These are phyloP conservation scores for Fraxinus angustifolia DNA, from an alignment of 305 asterid genomes.

Conservation along the genomic window DNA sequence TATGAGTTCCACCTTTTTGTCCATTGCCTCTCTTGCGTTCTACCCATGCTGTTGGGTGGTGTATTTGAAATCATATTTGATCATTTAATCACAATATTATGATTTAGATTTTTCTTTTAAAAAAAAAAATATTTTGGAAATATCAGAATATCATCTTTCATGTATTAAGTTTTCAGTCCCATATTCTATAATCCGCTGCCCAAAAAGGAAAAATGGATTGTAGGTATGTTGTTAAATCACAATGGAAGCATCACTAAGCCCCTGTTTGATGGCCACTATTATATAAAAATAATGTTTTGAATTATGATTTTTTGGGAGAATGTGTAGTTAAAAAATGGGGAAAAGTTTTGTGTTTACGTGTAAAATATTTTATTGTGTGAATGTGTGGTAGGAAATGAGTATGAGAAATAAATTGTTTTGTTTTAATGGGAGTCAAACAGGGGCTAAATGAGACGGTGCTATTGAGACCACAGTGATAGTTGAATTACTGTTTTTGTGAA, in stretches of 20 bases:
- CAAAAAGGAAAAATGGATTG: background rate
- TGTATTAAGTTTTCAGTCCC: background rate
- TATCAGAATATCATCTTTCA: background rate
- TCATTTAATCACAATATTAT: background rate
- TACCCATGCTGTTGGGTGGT: background rate
- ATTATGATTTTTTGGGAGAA: too few relatives aligned
- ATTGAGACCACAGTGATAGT: background rate
- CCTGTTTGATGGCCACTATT: too few relatives aligned
- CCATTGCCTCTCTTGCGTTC: background rate
- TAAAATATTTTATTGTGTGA: too few relatives aligned
- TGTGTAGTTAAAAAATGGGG: too few relatives aligned
- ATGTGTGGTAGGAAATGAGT: too few relatives aligned
- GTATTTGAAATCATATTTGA: background rate
- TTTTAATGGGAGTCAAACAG: too few relatives aligned
- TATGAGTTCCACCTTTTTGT: background rate
- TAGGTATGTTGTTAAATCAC: background rate
- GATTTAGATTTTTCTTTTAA: background rate
- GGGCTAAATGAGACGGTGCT: background rate
- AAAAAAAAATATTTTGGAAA: background rate
- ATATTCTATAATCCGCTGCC: background rate
- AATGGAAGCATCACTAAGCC: background rate
- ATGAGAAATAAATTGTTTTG: too few relatives aligned
- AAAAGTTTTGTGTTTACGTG: too few relatives aligned
- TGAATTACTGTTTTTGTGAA: background rate
- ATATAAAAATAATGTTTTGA: too few relatives aligned